These are phyloP conservation scores for Canariomyces notabilis DNA, from an alignment of 2,329 filamentous ascomycete species.

Conservation along the genomic window DNA sequence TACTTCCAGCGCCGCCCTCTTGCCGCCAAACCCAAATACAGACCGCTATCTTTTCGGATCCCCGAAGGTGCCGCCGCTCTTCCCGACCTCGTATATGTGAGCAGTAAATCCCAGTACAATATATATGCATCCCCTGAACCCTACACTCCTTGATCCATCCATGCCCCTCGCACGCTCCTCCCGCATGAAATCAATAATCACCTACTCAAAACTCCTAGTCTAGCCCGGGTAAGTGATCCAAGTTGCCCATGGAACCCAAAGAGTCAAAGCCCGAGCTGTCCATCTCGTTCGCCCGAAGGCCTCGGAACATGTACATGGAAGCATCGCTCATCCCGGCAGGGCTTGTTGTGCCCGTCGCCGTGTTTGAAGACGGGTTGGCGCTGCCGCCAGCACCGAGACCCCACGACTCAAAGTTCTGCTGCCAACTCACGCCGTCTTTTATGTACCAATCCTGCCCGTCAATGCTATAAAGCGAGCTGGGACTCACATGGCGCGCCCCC, in stretches of 20 bases:
- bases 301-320: constrained; percentile 29
- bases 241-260: constrained; percentile 22
- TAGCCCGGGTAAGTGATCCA: constrained; percentile 27
- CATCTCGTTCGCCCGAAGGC: constrained; percentile 18
- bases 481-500: constrained; percentile 30
- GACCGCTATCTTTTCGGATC: neutral
- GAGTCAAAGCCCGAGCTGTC: constrained; percentile 24
- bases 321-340: constrained; percentile 16
- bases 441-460: constrained; percentile 55
- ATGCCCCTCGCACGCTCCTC: neutral
- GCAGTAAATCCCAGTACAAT: constrained; percentile 24
- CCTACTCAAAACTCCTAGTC: constrained; percentile 20
- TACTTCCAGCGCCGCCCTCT: too few species aligned
- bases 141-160: neutral
- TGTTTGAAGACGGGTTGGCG: neutral
- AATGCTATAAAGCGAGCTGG: constrained; percentile 35
- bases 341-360: neutral
- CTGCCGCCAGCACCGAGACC: constrained; percentile 31
- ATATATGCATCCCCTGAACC: neutral
- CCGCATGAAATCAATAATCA: neutral
- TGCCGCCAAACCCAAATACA: neutral
- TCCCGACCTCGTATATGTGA: neutral
- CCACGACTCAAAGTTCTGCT: constrained; percentile 54
- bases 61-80: neutral
- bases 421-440: constrained; percentile 53